These are phyloP conservation scores for Cupressus sempervirens DNA, from an alignment of 75 land plant species.

Conservation along the genomic window DNA sequence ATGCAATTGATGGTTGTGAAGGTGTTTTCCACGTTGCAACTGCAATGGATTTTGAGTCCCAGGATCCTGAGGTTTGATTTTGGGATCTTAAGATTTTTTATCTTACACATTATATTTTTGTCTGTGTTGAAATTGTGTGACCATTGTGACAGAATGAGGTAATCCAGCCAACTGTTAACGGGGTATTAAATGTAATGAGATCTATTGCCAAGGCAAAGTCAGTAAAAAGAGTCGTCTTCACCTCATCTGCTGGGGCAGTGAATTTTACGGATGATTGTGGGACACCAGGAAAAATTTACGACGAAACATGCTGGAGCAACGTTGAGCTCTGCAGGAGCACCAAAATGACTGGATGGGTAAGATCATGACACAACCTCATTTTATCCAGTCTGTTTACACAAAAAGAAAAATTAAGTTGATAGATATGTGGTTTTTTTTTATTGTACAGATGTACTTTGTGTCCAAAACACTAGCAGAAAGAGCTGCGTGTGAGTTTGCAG, in stretches of 20 bases:
- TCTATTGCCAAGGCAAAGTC: conserved; percentile 56
- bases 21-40: too few species aligned
- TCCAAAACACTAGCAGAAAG: conserved; percentile 70
- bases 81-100: too few species aligned
- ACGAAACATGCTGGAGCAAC: conserved; percentile 57
- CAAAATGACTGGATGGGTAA: conserved; percentile 37
- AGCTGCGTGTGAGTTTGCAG: conserved; percentile 68
- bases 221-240: too few species aligned
- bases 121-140: too few species aligned
- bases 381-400: background rate
- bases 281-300: conserved; percentile 20
- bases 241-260: too few species aligned
- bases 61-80: too few species aligned
- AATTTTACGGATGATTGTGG: conserved; percentile 14
- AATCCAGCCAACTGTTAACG: conserved; percentile 56
- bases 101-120: too few species aligned
- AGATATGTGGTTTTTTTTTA: background rate
- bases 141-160: conserved; percentile 40
- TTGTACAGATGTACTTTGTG: conserved; percentile 48
- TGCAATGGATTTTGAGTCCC: too few species aligned
- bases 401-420: too few species aligned
- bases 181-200: conserved; percentile 51
- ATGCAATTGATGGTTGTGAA: too few species aligned
- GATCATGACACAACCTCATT: background rate
- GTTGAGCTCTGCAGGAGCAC: conserved; percentile 22